These are phyloP conservation scores for Nannizziopsis barbatae DNA, from an alignment of 2,329 filamentous ascomycete genomes.

Conservation along the genomic window DNA sequence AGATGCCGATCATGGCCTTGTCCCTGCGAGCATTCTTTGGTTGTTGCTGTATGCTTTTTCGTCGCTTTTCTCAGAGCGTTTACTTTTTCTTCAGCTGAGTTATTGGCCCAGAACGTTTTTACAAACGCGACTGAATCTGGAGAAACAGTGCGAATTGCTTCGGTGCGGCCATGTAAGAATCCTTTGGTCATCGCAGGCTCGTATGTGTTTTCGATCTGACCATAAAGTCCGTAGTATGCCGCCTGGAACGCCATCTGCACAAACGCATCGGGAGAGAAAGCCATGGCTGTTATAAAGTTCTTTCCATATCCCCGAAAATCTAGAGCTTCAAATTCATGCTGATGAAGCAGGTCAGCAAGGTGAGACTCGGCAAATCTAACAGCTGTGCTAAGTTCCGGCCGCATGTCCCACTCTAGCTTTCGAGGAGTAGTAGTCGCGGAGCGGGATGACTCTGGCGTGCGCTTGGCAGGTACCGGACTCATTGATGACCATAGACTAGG, in stretches of 20 bases:
- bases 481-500: constrained; percentile 83
- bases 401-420: constrained; percentile 97
- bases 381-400: constrained; percentile 78
- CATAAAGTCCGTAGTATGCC: constrained; percentile 93
- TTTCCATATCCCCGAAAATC: constrained; percentile 87
- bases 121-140: constrained; percentile 78
- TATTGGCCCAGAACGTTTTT: constrained; percentile 88
- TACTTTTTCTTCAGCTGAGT: constrained; percentile 69
- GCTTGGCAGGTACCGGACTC: constrained; percentile 84
- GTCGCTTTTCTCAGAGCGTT: constrained; percentile 75
- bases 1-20: constrained; percentile 86
- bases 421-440: constrained; percentile 89
- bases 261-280: constrained; percentile 92
- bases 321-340: constrained; percentile 89
- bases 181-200: constrained; percentile 98
- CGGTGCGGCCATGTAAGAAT: constrained; percentile 85
- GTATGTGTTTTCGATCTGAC: constrained; percentile 86
- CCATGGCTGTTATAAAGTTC: constrained; percentile 95
- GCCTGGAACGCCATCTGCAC: constrained; percentile 99
- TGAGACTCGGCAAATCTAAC: constrained; percentile 91
- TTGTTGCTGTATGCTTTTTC: constrained; percentile 66
- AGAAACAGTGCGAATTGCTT: constrained; percentile 80
- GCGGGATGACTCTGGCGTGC: constrained; percentile 53
- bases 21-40: constrained; percentile 76
- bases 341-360: constrained; percentile 84